Evolutionary conservation across 768 basidiomycete species (phyloP).

Genomic region (Rossbeevera mucosa): DNA sequence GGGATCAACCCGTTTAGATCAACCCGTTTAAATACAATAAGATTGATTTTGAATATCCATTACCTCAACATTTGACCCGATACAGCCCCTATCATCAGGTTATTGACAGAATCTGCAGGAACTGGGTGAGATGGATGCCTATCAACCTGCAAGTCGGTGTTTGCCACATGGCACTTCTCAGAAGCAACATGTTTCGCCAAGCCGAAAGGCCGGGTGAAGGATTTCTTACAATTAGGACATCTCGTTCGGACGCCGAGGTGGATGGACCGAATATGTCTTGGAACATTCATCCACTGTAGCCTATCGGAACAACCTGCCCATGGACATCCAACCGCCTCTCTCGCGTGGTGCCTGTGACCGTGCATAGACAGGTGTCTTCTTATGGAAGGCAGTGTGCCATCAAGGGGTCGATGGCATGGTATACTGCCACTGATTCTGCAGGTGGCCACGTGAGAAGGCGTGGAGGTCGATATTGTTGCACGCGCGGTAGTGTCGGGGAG

Average conservation of each 20-base stretch:
- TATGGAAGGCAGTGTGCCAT: not conserved
- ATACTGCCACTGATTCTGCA: not conserved
- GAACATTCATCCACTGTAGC: conserved; percentile 9
- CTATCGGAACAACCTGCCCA: conserved; percentile 5
- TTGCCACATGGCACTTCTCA: conserved; percentile 3
- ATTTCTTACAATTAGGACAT: conserved; percentile 7
- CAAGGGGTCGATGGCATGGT: not conserved
- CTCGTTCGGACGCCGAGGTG: conserved; percentile 7
- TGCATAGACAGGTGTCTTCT: conserved; percentile 4
- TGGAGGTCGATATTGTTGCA: not conserved
- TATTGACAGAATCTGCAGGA: not conserved
- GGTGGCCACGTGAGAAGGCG: not conserved
- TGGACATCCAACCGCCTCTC: conserved; percentile 2
- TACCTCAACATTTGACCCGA: not conserved
- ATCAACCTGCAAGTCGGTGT: not conserved
- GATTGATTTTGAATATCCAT: no score
- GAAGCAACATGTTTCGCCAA: conserved; percentile 11
- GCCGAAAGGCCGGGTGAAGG: conserved; percentile 10
- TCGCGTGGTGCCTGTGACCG: conserved; percentile 3
- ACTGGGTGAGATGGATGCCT: not conserved
- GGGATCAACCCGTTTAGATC: no score
- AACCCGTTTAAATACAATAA: no score
- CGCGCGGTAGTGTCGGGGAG: not conserved
- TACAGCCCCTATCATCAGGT: not conserved
- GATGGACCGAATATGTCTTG: conserved; percentile 9